These are phyloP conservation scores for Telfairia occidentalis DNA, from an alignment of 331 rosid genomes.

Conservation along the genomic window DNA sequence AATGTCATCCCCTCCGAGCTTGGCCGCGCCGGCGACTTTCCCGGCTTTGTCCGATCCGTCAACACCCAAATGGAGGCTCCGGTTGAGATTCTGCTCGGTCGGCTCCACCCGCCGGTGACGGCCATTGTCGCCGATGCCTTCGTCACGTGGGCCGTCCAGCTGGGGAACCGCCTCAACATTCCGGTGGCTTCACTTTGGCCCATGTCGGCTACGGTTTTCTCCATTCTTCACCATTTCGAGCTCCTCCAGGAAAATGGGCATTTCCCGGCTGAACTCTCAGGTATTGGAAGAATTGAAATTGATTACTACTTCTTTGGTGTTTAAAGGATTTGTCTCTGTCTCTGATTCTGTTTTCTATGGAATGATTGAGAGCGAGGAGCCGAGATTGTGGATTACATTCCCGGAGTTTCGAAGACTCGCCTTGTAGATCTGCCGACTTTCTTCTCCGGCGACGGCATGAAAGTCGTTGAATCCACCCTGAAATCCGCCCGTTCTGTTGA, in stretches of 20 bases:
- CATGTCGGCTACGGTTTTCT: slow-evolving; percentile 39
- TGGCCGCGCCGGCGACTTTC: slow-evolving; percentile 21
- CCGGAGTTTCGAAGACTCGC: slow-evolving; percentile 27
- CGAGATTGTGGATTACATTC: slow-evolving; percentile 39
- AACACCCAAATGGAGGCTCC: slow-evolving; percentile 44
- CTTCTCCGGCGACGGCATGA: background rate
- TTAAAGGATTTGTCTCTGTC: background rate
- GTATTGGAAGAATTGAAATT: background rate
- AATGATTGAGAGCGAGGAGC: slow-evolving; percentile 26
- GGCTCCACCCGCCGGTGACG: slow-evolving; percentile 18
- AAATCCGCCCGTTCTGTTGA: slow-evolving; percentile 24
- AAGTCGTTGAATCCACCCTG: slow-evolving; percentile 9
- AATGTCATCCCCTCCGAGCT: slow-evolving; percentile 29
- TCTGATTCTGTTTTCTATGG: background rate
- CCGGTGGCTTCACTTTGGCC: slow-evolving; percentile 37
- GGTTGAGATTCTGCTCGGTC: slow-evolving; percentile 24
- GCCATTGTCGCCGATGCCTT: slow-evolving; percentile 26
- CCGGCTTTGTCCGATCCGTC: slow-evolving; percentile 27
- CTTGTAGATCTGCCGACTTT: slow-evolving; percentile 24
- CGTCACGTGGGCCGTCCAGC: slow-evolving; percentile 26
- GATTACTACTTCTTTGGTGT: background rate
- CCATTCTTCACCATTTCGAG: slow-evolving; percentile 23
- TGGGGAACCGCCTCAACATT: slow-evolving; percentile 31
- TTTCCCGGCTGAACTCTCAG: slow-evolving; percentile 8
- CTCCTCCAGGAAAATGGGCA: slow-evolving; percentile 1